Conservation (phyloP, 805 yeast species). For the Wickerhamiella sergipiensis region DNA sequence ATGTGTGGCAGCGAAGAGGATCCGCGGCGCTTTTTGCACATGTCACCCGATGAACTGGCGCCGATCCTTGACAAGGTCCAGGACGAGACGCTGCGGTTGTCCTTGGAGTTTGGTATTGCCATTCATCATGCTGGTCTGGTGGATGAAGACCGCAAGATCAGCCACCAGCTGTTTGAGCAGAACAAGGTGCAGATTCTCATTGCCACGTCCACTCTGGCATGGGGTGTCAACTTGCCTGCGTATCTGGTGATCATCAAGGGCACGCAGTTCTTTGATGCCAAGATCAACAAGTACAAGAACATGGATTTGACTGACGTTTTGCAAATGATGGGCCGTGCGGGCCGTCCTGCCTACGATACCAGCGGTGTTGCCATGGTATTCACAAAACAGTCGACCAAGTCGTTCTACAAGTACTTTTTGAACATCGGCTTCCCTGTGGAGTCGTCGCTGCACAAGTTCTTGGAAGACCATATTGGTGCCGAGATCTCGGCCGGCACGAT, state of each 20-base stretch:
- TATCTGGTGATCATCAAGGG: constrained; percentile 69
- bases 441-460: constrained; percentile 61
- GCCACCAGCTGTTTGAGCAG: constrained; percentile 57
- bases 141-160: constrained; percentile 54
- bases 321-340: constrained; percentile 81
- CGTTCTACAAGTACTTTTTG: constrained; percentile 62
- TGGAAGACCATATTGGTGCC: constrained; percentile 71
- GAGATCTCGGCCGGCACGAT: constrained; percentile 64
- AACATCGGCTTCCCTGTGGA: constrained; percentile 77
- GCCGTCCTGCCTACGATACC: constrained; percentile 69
- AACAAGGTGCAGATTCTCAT: constrained; percentile 58
- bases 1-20: constrained; percentile 67
- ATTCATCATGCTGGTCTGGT: constrained; percentile 74
- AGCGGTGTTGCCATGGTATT: constrained; percentile 65
- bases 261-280: constrained; percentile 47
- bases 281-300: constrained; percentile 53
- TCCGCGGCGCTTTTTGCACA: constrained; percentile 54
- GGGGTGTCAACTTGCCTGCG: constrained; percentile 80
- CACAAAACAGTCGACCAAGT: constrained; percentile 62
- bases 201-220: constrained; percentile 74
- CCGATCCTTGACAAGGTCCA: constrained; percentile 41
- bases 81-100: constrained; percentile 67
- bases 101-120: constrained; percentile 69
- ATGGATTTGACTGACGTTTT: constrained; percentile 74
- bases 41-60: constrained; percentile 51